phyloP scores from a whole-genome alignment of 257 asterid species.

The Thymus quinquecostatus region DNA sequence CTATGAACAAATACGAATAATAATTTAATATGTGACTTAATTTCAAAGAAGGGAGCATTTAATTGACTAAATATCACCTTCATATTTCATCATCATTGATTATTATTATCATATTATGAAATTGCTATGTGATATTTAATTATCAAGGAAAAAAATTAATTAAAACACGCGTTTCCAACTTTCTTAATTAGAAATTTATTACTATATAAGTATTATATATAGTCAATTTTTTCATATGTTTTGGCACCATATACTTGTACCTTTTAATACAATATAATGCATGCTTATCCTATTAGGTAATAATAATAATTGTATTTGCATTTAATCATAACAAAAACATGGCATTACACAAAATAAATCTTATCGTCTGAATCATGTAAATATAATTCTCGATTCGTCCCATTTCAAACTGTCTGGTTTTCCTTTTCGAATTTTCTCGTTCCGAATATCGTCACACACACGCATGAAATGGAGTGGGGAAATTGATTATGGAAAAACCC shows the following conservation, averaged over 20 bases:
- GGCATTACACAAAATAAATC: neutral
- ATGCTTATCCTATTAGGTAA: neutral
- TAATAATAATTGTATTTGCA: neutral
- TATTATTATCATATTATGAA: neutral
- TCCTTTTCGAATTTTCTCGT: too few relatives aligned
- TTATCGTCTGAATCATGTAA: too few relatives aligned
- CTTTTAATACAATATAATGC: too few relatives aligned
- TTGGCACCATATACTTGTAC: neutral
- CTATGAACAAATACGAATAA: neutral
- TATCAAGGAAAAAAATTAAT: neutral
- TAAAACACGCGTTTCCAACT: constrained; percentile 16
- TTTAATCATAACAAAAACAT: neutral
- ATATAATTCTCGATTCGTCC: too few relatives aligned
- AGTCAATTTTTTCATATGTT: constrained; percentile 23
- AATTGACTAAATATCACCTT: neutral
- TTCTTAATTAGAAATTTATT: neutral
- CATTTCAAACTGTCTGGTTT: neutral
- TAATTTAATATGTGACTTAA: neutral
- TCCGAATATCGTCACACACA: too few relatives aligned
- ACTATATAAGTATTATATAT: too few relatives aligned
- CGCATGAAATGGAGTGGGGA: too few relatives aligned
- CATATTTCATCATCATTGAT: too few relatives aligned
- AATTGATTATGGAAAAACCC: neutral
- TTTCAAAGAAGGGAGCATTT: neutral
- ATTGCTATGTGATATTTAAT: neutral